These are phyloP conservation scores for Musa troglodytarum DNA, from an alignment of 176 grass and related monocot genomes.

Conservation along the genomic window DNA sequence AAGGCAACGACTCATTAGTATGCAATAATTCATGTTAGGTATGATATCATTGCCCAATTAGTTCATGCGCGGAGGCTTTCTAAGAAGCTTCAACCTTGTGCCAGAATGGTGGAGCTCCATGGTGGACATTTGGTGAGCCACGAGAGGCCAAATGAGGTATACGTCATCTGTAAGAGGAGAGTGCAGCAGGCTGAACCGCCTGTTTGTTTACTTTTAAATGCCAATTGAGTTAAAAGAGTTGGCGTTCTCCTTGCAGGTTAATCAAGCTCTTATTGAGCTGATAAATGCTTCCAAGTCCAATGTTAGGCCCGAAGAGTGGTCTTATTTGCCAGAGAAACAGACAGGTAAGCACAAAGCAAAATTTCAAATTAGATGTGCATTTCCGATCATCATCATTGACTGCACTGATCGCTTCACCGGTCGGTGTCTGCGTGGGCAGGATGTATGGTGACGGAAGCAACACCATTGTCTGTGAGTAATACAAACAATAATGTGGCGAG, in stretches of 20 bases:
- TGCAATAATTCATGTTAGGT: constrained; percentile 16
- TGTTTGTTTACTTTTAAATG: no score
- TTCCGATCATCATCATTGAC: neutral
- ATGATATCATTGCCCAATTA: constrained; percentile 70
- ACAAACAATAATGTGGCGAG: constrained; percentile 22
- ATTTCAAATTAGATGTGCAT: neutral
- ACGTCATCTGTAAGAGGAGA: neutral
- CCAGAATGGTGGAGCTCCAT: constrained; percentile 62
- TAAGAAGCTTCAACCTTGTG: constrained; percentile 52
- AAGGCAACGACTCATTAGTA: neutral
- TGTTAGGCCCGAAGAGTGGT: constrained; percentile 46
- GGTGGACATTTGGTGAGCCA: constrained; percentile 65
- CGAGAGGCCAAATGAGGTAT: constrained; percentile 61
- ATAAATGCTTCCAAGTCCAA: constrained; percentile 64
- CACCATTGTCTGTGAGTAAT: neutral
- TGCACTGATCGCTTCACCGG: constrained; percentile 6
- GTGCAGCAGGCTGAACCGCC: no score
- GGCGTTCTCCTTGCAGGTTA: constrained; percentile 34
- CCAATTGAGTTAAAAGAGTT: neutral
- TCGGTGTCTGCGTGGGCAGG: neutral
- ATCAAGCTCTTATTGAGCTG: constrained; percentile 51
- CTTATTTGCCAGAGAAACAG: constrained; percentile 25
- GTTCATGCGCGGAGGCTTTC: constrained; percentile 50
- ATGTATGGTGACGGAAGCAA: neutral
- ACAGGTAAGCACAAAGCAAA: constrained; percentile 20